Conservation (phyloP, 495 filamentous ascomycete genomes). For the Symbiotaphrina buchneri region DNA sequence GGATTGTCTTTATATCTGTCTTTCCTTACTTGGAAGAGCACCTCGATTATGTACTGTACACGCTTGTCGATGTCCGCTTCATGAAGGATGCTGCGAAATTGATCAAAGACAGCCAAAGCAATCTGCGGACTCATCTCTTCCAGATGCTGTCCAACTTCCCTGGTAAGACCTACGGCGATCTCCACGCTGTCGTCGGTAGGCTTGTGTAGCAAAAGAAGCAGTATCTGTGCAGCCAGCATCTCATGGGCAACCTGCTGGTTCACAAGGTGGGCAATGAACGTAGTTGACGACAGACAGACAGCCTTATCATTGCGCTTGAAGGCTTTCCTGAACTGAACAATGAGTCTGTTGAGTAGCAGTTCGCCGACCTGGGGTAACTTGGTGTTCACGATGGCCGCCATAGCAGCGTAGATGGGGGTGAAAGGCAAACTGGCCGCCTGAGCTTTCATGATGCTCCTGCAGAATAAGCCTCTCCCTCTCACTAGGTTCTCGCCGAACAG, state of each 20-base stretch:
- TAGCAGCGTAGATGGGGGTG: slow-evolving; percentile 81
- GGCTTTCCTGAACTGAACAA: slow-evolving; percentile 84
- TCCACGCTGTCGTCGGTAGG: slow-evolving; percentile 96
- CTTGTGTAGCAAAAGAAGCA: slow-evolving; percentile 72
- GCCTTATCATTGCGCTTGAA: slow-evolving; percentile 95
- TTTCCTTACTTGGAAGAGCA: slow-evolving; percentile 88
- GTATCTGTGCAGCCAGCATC: slow-evolving; percentile 73
- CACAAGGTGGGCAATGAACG: slow-evolving; percentile 82
- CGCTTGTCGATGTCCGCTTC: slow-evolving; percentile 92
- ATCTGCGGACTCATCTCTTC: slow-evolving; percentile 84
- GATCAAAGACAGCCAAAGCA: slow-evolving; percentile 76
- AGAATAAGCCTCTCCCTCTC: slow-evolving; percentile 77
- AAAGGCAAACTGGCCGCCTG: slow-evolving; percentile 93
- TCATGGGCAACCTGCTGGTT: slow-evolving; percentile 94
- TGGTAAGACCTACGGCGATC: slow-evolving; percentile 79
- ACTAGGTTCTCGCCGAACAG: slow-evolving; percentile 88
- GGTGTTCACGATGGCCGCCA: slow-evolving; percentile 93
- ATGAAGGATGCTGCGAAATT: slow-evolving; percentile 84
- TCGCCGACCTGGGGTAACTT: slow-evolving; percentile 92
- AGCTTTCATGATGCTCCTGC: slow-evolving; percentile 90
- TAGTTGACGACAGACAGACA: slow-evolving; percentile 74
- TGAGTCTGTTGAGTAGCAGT: slow-evolving; percentile 61
- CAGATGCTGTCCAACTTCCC: slow-evolving; percentile 79
- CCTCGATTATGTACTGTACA: slow-evolving; percentile 97
- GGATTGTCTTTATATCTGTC: slow-evolving; percentile 92